Conservation (phyloP, 495 filamentous ascomycete species). For the Tuber brumale region DNA sequence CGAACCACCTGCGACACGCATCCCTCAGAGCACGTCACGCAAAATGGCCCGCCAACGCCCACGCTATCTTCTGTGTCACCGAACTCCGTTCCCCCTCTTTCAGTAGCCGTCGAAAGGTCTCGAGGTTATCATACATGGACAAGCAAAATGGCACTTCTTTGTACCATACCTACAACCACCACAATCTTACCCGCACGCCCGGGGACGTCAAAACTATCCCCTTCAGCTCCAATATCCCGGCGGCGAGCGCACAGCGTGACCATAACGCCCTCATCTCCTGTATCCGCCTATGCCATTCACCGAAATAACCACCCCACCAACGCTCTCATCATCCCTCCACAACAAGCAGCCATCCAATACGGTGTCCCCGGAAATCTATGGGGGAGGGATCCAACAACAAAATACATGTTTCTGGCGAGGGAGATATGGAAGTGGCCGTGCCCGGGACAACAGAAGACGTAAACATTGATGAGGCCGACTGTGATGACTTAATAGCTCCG, state of each 20-base stretch:
- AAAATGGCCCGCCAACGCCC: slow-evolving; percentile 28
- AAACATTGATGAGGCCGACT: slow-evolving; percentile 64
- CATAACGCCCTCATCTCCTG: slow-evolving; percentile 62
- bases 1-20: slow-evolving; percentile 18
- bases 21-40: slow-evolving; percentile 17
- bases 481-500: slow-evolving; percentile 83
- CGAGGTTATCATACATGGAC: slow-evolving; percentile 67
- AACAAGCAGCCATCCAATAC: background rate
- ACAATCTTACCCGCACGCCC: too few species aligned
- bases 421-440: slow-evolving; percentile 67
- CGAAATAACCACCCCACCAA: slow-evolving; percentile 65
- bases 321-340: slow-evolving; percentile 46
- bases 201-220: slow-evolving; percentile 72
- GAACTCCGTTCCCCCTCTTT: slow-evolving; percentile 23
- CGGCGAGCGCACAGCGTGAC: slow-evolving; percentile 87
- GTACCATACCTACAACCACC: slow-evolving; percentile 65
- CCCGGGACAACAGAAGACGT: slow-evolving; percentile 73
- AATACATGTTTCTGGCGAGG: slow-evolving; percentile 88
- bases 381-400: slow-evolving; percentile 78
- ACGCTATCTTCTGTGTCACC: slow-evolving; percentile 30
- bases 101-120: slow-evolving; percentile 46
- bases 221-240: slow-evolving; percentile 68
- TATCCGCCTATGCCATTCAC: slow-evolving; percentile 87
- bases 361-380: slow-evolving; percentile 95
- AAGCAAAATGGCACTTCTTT: slow-evolving; percentile 53